Evolutionary conservation across 2,329 filamentous ascomycete genomes (phyloP), one percentile per base, ranked within the genome.

Genomic region (Thielaviopsis cerberus): DNA sequence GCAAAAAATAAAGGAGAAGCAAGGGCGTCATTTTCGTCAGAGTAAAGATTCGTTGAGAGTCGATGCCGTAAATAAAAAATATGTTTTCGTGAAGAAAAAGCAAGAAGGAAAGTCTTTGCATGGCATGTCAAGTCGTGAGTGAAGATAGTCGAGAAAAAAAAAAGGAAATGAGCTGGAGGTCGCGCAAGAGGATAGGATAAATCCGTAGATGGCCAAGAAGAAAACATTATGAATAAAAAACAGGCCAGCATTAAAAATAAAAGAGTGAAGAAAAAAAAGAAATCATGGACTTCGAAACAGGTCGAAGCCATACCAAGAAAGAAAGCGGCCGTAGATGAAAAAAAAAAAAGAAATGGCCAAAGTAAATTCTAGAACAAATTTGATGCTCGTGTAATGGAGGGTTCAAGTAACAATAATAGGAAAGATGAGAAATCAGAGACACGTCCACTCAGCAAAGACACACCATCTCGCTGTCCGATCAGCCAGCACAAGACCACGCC

Each of bases 401-500:
- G n/a, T n/a, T 34, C 27, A 41, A 41, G 34, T 7, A n/a, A 37
- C 11, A 37, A 37, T 13, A 15, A 37, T 2, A 11, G 10, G 10
- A 17, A 10, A 41, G 6, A 24, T 4, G 24, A 15, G 4, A 26
- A 24, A 37, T 55, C 37, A 62, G 55, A 72, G 69, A 65, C 83
- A 86, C 62, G 80, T 74, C 88, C 88, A 94, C 73, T 94, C 87
- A 0, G 86, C 86, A 74, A 92, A 92, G n/a, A 94, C 88, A 66
- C 88, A 92, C 88, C 88, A 94, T 64, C 87, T 76, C 51, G 87
- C 87, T 61, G 84, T 90, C 57, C 88, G 78, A 71, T 94, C 88
- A 6, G 88, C 88, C 59, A 92, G 74, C 51, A 94, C 88, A 61
- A 94, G 70, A 0, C 86, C 87, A 62, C 88, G 77, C 87, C 88